phyloP scores from a whole-genome alignment of 1,284 basidiomycete genomes.

The Naganishia sp. region DNA sequence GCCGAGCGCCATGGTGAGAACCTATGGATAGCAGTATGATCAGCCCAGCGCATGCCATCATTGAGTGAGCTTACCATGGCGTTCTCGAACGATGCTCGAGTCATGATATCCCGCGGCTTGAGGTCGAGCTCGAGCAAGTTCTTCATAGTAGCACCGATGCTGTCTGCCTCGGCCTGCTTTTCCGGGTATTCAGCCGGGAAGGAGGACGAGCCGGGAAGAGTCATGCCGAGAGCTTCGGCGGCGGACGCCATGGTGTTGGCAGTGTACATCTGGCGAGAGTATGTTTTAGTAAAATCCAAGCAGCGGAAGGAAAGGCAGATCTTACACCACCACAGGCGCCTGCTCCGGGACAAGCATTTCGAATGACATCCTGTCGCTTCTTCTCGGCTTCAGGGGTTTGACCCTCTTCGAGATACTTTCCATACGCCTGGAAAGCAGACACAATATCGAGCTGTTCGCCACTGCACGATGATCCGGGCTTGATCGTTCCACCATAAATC shows the following conservation, averaged over 20 bases:
- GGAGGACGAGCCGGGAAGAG: constrained; percentile 92
- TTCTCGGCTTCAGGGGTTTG: constrained; percentile 63
- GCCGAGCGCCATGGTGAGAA: constrained; percentile 88
- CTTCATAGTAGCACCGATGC: constrained; percentile 76
- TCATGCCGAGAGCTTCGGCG: constrained; percentile 89
- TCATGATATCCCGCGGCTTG: constrained; percentile 94
- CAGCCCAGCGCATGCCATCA: background rate
- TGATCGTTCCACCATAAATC: constrained; percentile 95
- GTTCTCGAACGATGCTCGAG: constrained; percentile 90
- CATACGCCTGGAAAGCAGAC: constrained; percentile 92
- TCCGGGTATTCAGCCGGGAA: constrained; percentile 90
- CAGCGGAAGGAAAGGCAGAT: background rate
- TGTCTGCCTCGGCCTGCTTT: constrained; percentile 71
- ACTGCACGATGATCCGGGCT: constrained; percentile 76
- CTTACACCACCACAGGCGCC: constrained; percentile 83
- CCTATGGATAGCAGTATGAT: constrained; percentile 56
- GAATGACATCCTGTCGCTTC: constrained; percentile 77
- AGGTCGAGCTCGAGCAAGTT: constrained; percentile 89
- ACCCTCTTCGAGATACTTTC: constrained; percentile 86
- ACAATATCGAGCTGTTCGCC: constrained; percentile 77
- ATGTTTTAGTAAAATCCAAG: background rate
- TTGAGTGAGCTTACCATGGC: constrained; percentile 66
- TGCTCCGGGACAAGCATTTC: constrained; percentile 90
- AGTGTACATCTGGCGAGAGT: constrained; percentile 64
- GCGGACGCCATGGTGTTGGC: constrained; percentile 96